phyloP scores from a whole-genome alignment of 2,329 filamentous ascomycete species.

The Diaporthe sp. region DNA sequence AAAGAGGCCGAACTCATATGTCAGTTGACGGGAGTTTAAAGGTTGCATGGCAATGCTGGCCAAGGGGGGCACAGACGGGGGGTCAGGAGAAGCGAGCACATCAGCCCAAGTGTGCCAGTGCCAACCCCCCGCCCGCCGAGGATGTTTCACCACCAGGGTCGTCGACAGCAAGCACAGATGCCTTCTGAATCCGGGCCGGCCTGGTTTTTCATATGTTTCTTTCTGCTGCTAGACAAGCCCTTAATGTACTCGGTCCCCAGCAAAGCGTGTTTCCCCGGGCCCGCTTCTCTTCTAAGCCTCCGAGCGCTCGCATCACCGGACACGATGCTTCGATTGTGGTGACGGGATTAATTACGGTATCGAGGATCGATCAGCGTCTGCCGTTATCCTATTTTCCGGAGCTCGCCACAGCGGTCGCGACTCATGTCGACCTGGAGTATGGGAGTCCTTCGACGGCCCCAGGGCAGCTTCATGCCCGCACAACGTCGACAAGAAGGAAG shows the following conservation, averaged over 20 bases:
- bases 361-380: not conserved
- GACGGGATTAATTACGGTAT: conserved; percentile 7
- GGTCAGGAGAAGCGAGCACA: conserved; percentile 25
- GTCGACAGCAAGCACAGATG: conserved; percentile 23
- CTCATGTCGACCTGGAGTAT: conserved; percentile 27
- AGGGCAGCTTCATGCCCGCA: conserved; percentile 8
- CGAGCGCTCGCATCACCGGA: conserved; percentile 30
- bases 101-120: conserved; percentile 10
- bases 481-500: conserved; percentile 16
- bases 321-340: conserved; percentile 31
- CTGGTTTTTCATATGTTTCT: conserved; percentile 15
- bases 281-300: conserved; percentile 16
- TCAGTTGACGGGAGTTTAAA: conserved; percentile 30
- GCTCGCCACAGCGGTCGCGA: not conserved
- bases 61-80: conserved; percentile 16
- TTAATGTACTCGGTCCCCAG: conserved; percentile 24
- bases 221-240: conserved; percentile 2
- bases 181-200: conserved; percentile 14
- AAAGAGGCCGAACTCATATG: conserved; percentile 22
- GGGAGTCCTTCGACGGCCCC: conserved; percentile 23
- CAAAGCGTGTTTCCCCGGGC: not conserved
- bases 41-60: conserved; percentile 28
- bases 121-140: conserved; percentile 9
- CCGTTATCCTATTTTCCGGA: not conserved
- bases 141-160: conserved; percentile 29